A percentile compares a stretch with the other conserved stretches of the same genome.
These are phyloP conservation scores for Mucor circinelloides DNA, from an alignment of 371 early-diverging fungal genomes.

Conservation along the genomic window DNA sequence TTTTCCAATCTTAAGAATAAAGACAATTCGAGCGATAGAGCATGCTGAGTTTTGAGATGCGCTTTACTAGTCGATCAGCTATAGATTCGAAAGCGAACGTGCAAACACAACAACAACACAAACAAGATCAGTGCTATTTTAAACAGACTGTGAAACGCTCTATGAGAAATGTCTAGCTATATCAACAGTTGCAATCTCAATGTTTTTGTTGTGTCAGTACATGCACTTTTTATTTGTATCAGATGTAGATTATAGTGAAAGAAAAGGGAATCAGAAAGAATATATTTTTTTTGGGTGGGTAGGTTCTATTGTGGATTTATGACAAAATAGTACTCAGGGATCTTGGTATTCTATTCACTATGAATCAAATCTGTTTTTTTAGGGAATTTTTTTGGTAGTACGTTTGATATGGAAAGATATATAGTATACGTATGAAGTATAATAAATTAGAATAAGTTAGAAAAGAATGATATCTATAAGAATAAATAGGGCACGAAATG, in stretches of 20 bases:
- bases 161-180: neutral
- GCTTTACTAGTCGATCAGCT: neutral
- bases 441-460: neutral
- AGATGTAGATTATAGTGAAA: neutral
- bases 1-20: too few species aligned
- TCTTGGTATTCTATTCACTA: neutral
- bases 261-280: neutral
- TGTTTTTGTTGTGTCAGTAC: neutral
- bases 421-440: neutral
- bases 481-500: neutral
- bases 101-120: neutral
- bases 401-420: neutral
- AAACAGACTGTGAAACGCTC: neutral
- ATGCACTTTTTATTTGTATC: neutral
- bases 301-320: neutral
- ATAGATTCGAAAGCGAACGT: neutral
- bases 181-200: neutral
- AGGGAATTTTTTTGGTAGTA: too few species aligned
- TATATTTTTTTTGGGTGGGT: neutral
- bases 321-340: neutral
- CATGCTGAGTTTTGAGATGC: neutral
- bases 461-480: neutral
- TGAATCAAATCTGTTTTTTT: too few species aligned
- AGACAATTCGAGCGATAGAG: too few species aligned
- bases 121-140: neutral